A percentile compares a stretch with the other conserved stretches of the same genome.
Conservation (phyloP, 495 filamentous ascomycete genomes). For the Cercophora scortea region DNA sequence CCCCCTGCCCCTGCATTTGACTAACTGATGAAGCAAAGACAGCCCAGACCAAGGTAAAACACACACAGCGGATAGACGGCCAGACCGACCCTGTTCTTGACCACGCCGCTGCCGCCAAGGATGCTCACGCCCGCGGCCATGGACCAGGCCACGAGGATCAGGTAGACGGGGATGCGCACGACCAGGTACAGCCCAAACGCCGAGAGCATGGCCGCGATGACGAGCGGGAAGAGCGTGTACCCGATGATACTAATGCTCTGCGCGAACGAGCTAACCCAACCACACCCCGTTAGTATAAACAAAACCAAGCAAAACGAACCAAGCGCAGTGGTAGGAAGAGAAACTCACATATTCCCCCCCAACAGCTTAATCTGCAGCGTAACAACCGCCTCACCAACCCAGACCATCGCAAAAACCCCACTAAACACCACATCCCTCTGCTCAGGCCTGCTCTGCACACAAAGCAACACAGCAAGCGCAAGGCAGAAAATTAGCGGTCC, state of each 20-base stretch:
- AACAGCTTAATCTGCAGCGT: slow-evolving; percentile 98
- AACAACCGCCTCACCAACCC: slow-evolving; percentile 94
- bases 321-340: neutral
- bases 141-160: slow-evolving; percentile 82
- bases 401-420: slow-evolving; percentile 91
- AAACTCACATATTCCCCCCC: slow-evolving; percentile 89
- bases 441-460: slow-evolving; percentile 60
- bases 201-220: slow-evolving; percentile 84
- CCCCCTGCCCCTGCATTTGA: no score
- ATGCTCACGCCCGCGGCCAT: slow-evolving; percentile 94
- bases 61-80: slow-evolving; percentile 93
- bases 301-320: neutral
- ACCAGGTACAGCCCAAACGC: slow-evolving; percentile 70
- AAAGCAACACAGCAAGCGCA: slow-evolving; percentile 76
- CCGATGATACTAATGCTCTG: slow-evolving; percentile 97
- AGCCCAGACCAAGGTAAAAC: slow-evolving; percentile 91
- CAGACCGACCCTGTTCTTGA: slow-evolving; percentile 88
- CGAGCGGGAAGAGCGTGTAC: slow-evolving; percentile 97
- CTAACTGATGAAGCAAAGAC: slow-evolving; percentile 93
- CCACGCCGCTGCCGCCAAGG: slow-evolving; percentile 85
- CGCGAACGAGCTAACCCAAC: slow-evolving; percentile 74
- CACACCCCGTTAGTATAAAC: neutral
- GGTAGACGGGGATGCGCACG: slow-evolving; percentile 79
- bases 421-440: slow-evolving; percentile 88
- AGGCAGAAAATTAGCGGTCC: slow-evolving; percentile 91